Evolutionary conservation across 2,329 filamentous ascomycete genomes (phyloP).

Genomic region (Shiraia bambusicola): DNA sequence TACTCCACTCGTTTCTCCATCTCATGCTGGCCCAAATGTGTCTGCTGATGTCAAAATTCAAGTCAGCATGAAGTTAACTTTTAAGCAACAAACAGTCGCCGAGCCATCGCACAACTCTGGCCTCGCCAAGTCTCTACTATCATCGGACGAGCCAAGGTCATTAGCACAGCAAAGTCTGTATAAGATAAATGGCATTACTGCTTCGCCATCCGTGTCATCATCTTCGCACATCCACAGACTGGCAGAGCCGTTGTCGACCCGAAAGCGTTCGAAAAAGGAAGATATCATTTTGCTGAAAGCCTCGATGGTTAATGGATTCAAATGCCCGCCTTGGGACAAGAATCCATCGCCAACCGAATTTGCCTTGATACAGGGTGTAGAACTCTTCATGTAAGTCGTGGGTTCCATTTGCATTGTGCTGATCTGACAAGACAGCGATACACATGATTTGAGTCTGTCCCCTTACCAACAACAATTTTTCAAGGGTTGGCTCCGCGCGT

Average conservation of each 20-base stretch:
- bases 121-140: not conserved
- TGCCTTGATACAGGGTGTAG: conserved; percentile 50
- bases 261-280: conserved; percentile 68
- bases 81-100: not conserved
- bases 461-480: conserved; percentile 73
- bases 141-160: not conserved
- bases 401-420: not conserved
- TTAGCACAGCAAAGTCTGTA: not conserved
- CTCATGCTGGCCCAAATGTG: conserved; percentile 3
- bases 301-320: conserved; percentile 77
- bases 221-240: conserved; percentile 38
- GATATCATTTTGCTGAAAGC: conserved; percentile 74
- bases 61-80: conserved; percentile 6
- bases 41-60: conserved; percentile 14
- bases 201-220: conserved; percentile 10
- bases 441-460: conserved; percentile 70
- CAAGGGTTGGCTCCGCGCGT: conserved; percentile 77
- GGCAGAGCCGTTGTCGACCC: conserved; percentile 55
- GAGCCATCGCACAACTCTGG: not conserved
- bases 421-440: conserved; percentile 55
- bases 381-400: conserved; percentile 60
- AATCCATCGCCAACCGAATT: conserved; percentile 66
- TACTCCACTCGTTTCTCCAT: not conserved
- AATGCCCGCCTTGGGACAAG: conserved; percentile 81
- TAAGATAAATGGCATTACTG: not conserved